Evolutionary conservation across 805 yeast species (phyloP), one percentile per base, ranked within the genome.

Genomic region (Candida jianshihensis): DNA sequence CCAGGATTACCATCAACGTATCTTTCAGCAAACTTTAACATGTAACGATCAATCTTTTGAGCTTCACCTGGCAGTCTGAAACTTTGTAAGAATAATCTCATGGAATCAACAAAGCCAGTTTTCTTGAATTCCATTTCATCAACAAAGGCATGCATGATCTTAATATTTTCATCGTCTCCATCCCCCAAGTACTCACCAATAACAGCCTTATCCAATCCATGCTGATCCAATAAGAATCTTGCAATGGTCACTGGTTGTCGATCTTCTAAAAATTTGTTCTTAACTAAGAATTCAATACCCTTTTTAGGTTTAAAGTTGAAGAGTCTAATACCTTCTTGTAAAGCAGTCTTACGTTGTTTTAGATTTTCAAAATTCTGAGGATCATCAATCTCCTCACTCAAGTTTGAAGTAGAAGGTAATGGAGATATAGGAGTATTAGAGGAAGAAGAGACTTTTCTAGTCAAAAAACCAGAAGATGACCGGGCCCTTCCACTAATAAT

Each of bases 21-120:
- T 47, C 95, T 71, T 59, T 87, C 95, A 5, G 98, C 98, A 66
- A 94, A 94, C 54, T 92, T 90, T 56, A 92, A 73, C 96, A 94
- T 86, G 55, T 80, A 87, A 49, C 99, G 73, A 66, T 92, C 98
- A 55, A 92, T 90, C 54, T 92, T 90, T 63, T 92, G 99, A 5
- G 96, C 89, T 62, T 92, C 99, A 34, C 99, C 99, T 3, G 99
- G 98, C 41, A 92, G 70, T 57, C 98, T 71, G 63, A 92, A 94
- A 33, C 77, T 71, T 54, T 94, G 98, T 40, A 92, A 68, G 52
- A 87, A 87, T 13, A 63, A 66, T 47, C 98, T 73, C 64, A 92
- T 66, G 0, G 97, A 94, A 47, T 81, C 95, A 13, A 89, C 88
- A 54, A 92, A 88, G 1, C 77, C 65, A 46, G 71, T 56, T 24